Conservation (phyloP, 2,329 filamentous ascomycete species). For the Exophiala bonariae region DNA sequence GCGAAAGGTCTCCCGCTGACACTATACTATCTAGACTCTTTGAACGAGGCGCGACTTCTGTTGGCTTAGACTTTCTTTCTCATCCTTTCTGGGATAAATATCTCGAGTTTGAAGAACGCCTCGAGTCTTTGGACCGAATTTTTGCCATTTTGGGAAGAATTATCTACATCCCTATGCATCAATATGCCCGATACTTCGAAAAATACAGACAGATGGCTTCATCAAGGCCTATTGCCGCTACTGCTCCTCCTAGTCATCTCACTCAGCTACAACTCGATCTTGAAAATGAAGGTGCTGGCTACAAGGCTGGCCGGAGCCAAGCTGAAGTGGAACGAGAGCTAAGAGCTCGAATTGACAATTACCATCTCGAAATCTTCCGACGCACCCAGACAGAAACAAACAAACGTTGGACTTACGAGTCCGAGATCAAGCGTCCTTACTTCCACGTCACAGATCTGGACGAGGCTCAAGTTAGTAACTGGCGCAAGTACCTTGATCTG, state of each 20-base stretch:
- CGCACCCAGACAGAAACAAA: slow-evolving; percentile 83
- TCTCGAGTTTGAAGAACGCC: slow-evolving; percentile 90
- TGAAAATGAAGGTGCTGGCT: slow-evolving; percentile 60
- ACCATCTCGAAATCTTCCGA: slow-evolving; percentile 78
- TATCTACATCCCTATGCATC: slow-evolving; percentile 89
- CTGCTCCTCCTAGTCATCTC: slow-evolving; percentile 69
- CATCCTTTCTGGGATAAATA: slow-evolving; percentile 99
- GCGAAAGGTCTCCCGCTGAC: slow-evolving; percentile 39
- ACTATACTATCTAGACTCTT: slow-evolving; percentile 66
- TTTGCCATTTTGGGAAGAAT: slow-evolving; percentile 81
- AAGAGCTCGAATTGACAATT: slow-evolving; percentile 73
- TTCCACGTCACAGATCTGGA: slow-evolving; percentile 96
- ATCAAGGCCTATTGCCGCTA: slow-evolving; percentile 68
- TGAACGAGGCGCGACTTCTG: slow-evolving; percentile 79
- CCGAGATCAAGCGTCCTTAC: slow-evolving; percentile 91
- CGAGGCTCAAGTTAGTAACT: slow-evolving; percentile 79
- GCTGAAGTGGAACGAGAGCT: slow-evolving; percentile 82
- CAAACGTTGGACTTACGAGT: slow-evolving; percentile 92
- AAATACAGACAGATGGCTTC: slow-evolving; percentile 78
- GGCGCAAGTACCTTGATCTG: slow-evolving; percentile 95
- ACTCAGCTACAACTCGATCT: slow-evolving; percentile 71
- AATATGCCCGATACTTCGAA: slow-evolving; percentile 93
- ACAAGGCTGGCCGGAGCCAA: slow-evolving; percentile 60
- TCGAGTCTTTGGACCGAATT: slow-evolving; percentile 80
- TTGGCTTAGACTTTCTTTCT: slow-evolving; percentile 89